Evolutionary conservation across 1,284 basidiomycete species (phyloP), one percentile per base, ranked within the genome.

Genomic region (Cryptococcus wingfieldii): DNA sequence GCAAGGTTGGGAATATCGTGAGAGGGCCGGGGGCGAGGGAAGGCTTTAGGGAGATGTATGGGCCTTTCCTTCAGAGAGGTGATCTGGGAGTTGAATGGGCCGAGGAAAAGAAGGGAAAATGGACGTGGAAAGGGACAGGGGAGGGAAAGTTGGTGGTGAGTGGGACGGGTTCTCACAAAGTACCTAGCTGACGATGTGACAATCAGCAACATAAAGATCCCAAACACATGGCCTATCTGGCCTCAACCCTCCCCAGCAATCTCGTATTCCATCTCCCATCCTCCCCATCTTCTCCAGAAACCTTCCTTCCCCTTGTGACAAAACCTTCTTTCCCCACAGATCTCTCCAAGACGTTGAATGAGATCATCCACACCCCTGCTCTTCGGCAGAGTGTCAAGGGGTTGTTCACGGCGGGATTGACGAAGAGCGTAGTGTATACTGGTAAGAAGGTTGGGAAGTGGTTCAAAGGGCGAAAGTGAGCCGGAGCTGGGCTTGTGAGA

Each of bases 1-100:
- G 84, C 60, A 99, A 99, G 78, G 87, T 98, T n/a, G 79, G 80
- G 51, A 98, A 98, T 76, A 96, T 98, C 65, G 93, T 97, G 27
- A 78, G 82, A 57, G 86, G 85, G 51, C 90, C 96, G 77, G 68
- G 74, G 28, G 67, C 63, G 4, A 80, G 83, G 23, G 82, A 83
- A 6, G 90, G 92, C 70, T 98, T 98, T 78, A 83, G 86, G 58
- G 85, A 88, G 66, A 79, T 98, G 63, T 98, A 98, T 78, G 85
- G 86, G 65, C 6, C 31, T 8, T 83, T 87, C 19, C 80, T 92
- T 5, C 83, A 87, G 5, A 81, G 83, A n/a, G 23, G 27, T 23
- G 87, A 86, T 1, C 75, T 90, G 4, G 59, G 54, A 23, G 25
- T 50, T 14, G 27, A 53, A 7, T 55, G 55, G 50, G 58, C 50